Base-by-base conservation (phyloP, 2,329 filamentous ascomycete genomes). In the Furcasterigmium sp. region DNA sequence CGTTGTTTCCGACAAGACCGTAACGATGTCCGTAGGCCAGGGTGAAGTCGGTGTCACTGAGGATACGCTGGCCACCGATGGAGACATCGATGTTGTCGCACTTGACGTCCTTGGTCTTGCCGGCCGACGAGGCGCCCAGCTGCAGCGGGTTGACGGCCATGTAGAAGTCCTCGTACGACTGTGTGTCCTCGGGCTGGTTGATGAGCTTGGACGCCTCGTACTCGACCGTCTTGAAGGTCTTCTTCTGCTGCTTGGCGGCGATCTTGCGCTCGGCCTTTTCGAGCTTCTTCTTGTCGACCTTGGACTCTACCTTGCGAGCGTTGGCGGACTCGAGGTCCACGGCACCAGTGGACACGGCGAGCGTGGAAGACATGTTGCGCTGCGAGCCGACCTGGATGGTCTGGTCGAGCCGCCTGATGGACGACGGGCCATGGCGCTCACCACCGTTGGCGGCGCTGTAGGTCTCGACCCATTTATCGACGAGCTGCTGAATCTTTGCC, bases 71-170 rank as follows among this genome's bases (percentile, higher is more conserved):
- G 44, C 91, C 91, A 49, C 87, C 83, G 58, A 98, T 96, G 35
- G 89, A 86, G 43, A 98, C 87, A 65, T 98, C 93, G 60, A 95
- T 89, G 56, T 87, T 90, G 67, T 98, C 93, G 53, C 98, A 74
- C 72, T 97, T 98, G 75, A 98, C 91, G 62, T 98, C 93, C 75
- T 98, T 98, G 66, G 91, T 95, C 82, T 97, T 98, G 53, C 81
- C 79, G 46, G 85, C 70, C 46, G 83, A 65, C 44, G 78, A 65
- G 52, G 75, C 70, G 43, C 90, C 91, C 47, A 97, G 59, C 62
- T 97, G 91, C 50, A 98, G 78, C 48, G 93, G 93, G 65, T 98
- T 98, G 72, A 98, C 93, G 42, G 89, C 85, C 93, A 98, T 97
- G 78, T 95, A 98, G 70, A 98, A 97, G 63, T 98, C 93, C 68